Conservation (phyloP, 2,329 filamentous ascomycete genomes). For the Alternaria gaisen region DNA sequence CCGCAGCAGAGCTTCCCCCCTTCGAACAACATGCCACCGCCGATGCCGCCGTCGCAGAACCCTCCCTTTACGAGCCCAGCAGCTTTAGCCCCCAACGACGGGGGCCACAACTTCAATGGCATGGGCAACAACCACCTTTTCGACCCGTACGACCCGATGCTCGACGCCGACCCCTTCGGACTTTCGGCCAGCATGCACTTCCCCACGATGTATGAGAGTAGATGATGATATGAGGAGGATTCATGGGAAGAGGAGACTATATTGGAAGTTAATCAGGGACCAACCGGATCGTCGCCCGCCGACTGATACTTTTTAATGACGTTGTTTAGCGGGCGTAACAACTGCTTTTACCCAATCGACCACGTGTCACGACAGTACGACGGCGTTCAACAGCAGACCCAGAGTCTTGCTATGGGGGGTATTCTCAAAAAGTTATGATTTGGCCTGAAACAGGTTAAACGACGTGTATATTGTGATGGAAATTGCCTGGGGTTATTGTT, state of each 20-base stretch:
- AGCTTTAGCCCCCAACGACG: constrained; percentile 45
- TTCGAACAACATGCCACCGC: constrained; percentile 50
- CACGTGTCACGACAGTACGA: constrained; percentile 31
- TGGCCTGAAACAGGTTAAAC: constrained; percentile 8
- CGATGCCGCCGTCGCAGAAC: constrained; percentile 50
- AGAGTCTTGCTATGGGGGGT: constrained; percentile 19
- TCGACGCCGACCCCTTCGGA: constrained; percentile 93
- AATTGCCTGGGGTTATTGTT: constrained; percentile 3
- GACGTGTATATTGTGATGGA: constrained; percentile 16
- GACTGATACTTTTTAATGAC: constrained; percentile 27
- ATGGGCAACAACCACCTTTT: constrained; percentile 64
- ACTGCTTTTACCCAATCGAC: constrained; percentile 15
- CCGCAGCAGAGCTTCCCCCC: constrained; percentile 63
- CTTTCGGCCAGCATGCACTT: constrained; percentile 96
- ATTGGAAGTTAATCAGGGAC: constrained; percentile 9
- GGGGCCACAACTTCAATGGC: constrained; percentile 52
- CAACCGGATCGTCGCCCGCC: constrained; percentile 4
- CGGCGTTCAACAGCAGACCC: constrained; percentile 31
- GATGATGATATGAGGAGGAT: constrained; percentile 39
- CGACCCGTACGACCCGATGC: constrained; percentile 81
- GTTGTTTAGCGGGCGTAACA: constrained; percentile 46
- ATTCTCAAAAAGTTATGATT: constrained; percentile 41
- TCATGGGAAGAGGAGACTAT: constrained; percentile 17
- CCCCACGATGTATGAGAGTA: constrained; percentile 72
- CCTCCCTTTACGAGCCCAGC: constrained; percentile 46